phyloP scores from a whole-genome alignment of 176 grass and related monocot species.

The Oryza coarctata region DNA sequence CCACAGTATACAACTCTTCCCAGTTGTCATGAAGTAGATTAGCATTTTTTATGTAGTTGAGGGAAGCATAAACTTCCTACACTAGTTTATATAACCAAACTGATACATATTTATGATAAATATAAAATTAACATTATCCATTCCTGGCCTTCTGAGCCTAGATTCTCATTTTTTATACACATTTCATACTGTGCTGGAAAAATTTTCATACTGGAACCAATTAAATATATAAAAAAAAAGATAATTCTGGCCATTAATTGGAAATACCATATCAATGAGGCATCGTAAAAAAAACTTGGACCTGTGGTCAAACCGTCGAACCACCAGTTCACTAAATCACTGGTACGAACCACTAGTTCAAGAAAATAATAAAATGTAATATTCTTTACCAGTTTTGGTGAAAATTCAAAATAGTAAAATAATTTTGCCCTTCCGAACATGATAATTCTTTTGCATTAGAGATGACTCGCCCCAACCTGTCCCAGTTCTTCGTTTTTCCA shows the following conservation, averaged over 20 bases:
- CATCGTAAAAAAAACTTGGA: too few species aligned
- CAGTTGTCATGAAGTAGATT: neutral
- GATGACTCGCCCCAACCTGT: neutral
- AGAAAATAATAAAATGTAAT: neutral
- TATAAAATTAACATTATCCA: neutral
- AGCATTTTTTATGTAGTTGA: neutral
- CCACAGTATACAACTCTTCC: neutral
- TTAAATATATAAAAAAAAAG: neutral
- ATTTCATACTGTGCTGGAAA: neutral
- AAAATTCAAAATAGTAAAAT: neutral
- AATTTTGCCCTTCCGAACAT: neutral
- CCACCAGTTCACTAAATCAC: neutral
- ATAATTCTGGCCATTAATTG: too few species aligned
- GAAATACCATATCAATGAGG: too few species aligned
- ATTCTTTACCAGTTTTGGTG: neutral
- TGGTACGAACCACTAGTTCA: neutral
- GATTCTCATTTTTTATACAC: neutral
- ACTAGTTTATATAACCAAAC: conserved; percentile 1
- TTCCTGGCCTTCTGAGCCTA: neutral
- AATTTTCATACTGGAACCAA: neutral
- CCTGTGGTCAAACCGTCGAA: neutral
- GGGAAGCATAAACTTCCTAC: neutral
- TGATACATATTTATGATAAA: neutral
- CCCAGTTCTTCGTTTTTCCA: neutral
- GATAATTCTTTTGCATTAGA: neutral